These are phyloP conservation scores for Podospora pseudopauciseta DNA, from an alignment of 495 filamentous ascomycete species.

Conservation along the genomic window DNA sequence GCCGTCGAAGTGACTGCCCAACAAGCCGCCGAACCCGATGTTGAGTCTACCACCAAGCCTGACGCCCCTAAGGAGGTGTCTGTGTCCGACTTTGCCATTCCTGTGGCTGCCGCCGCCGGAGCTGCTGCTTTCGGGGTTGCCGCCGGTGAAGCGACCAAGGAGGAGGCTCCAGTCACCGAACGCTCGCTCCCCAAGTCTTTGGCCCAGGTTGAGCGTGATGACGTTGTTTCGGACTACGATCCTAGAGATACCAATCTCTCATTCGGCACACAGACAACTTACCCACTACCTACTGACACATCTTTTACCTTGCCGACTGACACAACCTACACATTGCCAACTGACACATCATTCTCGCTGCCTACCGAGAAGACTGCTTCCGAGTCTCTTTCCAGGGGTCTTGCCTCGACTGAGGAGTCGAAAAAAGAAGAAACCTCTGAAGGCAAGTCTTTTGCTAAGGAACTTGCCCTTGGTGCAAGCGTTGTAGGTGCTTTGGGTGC, in stretches of 20 bases:
- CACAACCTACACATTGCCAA: constrained; percentile 17
- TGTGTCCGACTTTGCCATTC: background rate
- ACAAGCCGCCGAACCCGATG: background rate
- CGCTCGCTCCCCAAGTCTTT: background rate
- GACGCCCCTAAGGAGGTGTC: background rate
- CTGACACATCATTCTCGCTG: constrained; percentile 16
- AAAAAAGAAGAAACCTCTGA: constrained; percentile 10
- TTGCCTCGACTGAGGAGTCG: constrained; percentile 1
- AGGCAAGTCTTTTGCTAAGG: constrained; percentile 16
- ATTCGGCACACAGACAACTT: constrained; percentile 12
- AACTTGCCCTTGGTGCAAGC: constrained; percentile 28
- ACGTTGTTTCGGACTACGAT: constrained; percentile 9
- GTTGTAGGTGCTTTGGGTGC: constrained; percentile 23
- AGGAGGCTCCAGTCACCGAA: constrained; percentile 8
- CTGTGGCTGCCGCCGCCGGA: background rate
- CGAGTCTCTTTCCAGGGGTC: constrained; percentile 7
- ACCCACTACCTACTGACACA: constrained; percentile 20
- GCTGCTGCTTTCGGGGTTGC: constrained; percentile 11
- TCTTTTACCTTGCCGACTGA: constrained; percentile 19
- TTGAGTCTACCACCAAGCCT: background rate
- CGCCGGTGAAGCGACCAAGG: constrained; percentile 1
- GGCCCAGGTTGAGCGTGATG: background rate
- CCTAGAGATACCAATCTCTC: constrained; percentile 15
- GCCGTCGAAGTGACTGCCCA: background rate
- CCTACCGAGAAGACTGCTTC: constrained; percentile 12